Evolutionary conservation across 2,329 filamentous ascomycete genomes (phyloP), one percentile per base, ranked within the genome.

Genomic region (Arthrinium phaeospermum): DNA sequence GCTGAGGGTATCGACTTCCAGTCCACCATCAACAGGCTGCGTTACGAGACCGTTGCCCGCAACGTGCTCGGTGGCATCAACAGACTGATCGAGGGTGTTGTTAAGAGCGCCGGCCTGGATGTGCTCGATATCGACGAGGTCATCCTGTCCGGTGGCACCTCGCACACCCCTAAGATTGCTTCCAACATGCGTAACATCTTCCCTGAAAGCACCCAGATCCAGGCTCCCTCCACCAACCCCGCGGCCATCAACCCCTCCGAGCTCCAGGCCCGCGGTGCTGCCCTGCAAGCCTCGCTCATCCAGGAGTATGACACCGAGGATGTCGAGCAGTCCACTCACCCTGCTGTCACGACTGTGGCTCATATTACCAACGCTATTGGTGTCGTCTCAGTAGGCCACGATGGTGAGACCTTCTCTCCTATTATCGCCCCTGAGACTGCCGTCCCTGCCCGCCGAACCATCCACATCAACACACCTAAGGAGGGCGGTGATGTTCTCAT

Each of bases 251-350:
- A 98, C 89, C 96, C 96, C 75, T 96, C 94, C 4, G 96, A 98
- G 86, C 89, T 98, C 71, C 88, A 92, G 78, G 93, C 94, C 75
- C 92, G 96, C 75, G 96, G 96, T 80, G 96, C 96, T 74, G 96
- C 96, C 45, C 94, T 99, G 78, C 96, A 99, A 85, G 96, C 96
- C 49, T 97, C 92, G 73, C 87, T 99, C 75, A 94, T 99, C 82
- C 92, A 95, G 83, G 96, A 98, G 83, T 99, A 97, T 83, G 96
- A 99, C 79, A 89, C 91, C 77, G 92, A 94, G 76, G 96, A 98
- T 81, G 97, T 99, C 77, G 94, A 97, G 82, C 95, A 98, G 88
- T 97, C 94, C 75, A 97, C 95, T 68, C 96, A 99, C 87, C 92
- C 96, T 70, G 94, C 95, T 81, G 95, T 99, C 75, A 98, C 96